Percentiles rank a stretch among this genome's conserved stretches.
Evolutionary conservation across 352 stramenopile species (phyloP).

Genomic region (Pythium biforme): DNA sequence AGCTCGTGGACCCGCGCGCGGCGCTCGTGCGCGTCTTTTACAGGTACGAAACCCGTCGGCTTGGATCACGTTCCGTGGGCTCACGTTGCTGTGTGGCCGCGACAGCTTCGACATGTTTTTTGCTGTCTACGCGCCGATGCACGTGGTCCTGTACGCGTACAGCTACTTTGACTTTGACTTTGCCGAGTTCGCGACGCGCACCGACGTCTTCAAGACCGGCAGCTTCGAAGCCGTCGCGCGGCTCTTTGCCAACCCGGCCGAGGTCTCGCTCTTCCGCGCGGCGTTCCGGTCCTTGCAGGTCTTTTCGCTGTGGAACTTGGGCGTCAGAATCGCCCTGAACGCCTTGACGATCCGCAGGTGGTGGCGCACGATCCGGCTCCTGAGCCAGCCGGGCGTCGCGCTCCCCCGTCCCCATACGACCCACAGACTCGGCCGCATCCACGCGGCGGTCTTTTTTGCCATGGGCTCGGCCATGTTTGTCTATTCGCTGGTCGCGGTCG

Average conservation of each 20-base stretch:
- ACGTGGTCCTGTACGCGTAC: constrained; percentile 43
- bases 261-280: constrained; percentile 43
- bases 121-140: constrained; percentile 47
- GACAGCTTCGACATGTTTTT: constrained; percentile 62
- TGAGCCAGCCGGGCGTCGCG: not conserved
- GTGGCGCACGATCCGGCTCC: constrained; percentile 30
- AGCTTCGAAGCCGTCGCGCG: constrained; percentile 41
- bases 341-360: constrained; percentile 44
- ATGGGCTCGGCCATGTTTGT: constrained; percentile 11
- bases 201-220: constrained; percentile 27
- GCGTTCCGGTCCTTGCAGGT: constrained; percentile 51
- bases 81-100: not conserved
- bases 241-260: constrained; percentile 42
- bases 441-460: constrained; percentile 6
- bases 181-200: constrained; percentile 34
- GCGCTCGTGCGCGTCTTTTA: constrained; percentile 18
- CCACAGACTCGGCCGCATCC: not conserved
- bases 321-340: constrained; percentile 39
- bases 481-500: constrained; percentile 21
- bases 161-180: constrained; percentile 44
- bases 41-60: too few relatives aligned
- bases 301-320: constrained; percentile 20
- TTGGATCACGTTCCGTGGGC: too few relatives aligned
- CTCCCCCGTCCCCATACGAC: not conserved
- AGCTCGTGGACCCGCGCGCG: constrained; percentile 4